Conservation (phyloP, 352 stramenopile genomes). For the Aphanomyces cochlioides region DNA sequence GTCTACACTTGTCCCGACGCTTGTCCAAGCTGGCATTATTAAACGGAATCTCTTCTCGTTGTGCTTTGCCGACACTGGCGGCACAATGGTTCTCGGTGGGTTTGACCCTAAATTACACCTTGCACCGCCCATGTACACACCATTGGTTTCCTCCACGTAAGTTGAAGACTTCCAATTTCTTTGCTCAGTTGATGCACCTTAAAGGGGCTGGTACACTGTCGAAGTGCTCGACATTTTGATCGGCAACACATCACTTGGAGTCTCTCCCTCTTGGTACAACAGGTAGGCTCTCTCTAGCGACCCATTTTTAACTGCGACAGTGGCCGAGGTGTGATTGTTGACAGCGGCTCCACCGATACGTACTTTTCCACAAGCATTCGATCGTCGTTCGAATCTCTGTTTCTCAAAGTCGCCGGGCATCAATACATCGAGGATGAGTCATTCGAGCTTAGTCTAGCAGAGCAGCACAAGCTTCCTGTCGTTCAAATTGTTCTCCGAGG, state of each 20-base stretch:
- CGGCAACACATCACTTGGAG: slow-evolving; percentile 49
- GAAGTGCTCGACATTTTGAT: slow-evolving; percentile 74
- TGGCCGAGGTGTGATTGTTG: slow-evolving; percentile 75
- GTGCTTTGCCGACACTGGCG: slow-evolving; percentile 66
- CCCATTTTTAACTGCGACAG: slow-evolving; percentile 23
- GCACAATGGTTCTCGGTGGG: slow-evolving; percentile 72
- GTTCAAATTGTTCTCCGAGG: slow-evolving; percentile 67
- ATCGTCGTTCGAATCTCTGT: slow-evolving; percentile 54
- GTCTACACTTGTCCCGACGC: slow-evolving; percentile 63
- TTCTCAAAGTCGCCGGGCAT: slow-evolving; percentile 41
- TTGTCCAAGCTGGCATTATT: slow-evolving; percentile 53
- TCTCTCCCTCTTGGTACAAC: slow-evolving; percentile 48
- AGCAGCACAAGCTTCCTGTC: slow-evolving; percentile 46
- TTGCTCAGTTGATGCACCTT: no score
- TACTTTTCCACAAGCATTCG: slow-evolving; percentile 58
- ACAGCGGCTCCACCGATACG: slow-evolving; percentile 82
- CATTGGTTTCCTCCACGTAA: slow-evolving; percentile 42
- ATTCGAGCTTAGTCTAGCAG: slow-evolving; percentile 45
- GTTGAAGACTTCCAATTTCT: no score
- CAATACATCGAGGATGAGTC: slow-evolving; percentile 52
- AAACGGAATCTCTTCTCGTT: slow-evolving; percentile 73
- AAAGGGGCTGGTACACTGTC: slow-evolving; percentile 69
- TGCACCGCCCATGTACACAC: slow-evolving; percentile 60
- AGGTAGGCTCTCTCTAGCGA: slow-evolving; percentile 30
- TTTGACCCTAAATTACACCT: slow-evolving; percentile 72